Evolutionary conservation across 2,329 filamentous ascomycete genomes (phyloP).

Genomic region (Venturia carpophila): DNA sequence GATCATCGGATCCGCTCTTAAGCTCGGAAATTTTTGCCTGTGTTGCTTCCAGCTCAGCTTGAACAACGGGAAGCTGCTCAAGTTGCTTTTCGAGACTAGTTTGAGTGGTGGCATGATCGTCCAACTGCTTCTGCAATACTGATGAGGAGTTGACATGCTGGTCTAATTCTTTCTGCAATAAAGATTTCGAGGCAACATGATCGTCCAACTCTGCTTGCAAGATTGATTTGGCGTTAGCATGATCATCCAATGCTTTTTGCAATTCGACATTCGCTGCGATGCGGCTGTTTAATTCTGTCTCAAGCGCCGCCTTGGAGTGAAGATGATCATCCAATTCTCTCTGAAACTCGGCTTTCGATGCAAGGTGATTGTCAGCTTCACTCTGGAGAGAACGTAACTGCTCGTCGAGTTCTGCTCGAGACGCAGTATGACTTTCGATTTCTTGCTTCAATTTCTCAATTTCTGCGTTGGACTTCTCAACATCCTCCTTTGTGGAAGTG

Average conservation of each 20-base stretch:
- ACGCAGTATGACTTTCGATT: not conserved
- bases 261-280: not conserved
- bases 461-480: not conserved
- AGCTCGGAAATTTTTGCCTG: conserved; percentile 7
- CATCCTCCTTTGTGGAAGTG: not conserved
- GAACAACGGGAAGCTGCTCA: conserved; percentile 1
- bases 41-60: not conserved
- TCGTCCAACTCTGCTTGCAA: conserved; percentile 6
- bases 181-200: not conserved
- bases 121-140: conserved; percentile 9
- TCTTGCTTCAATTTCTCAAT: not conserved
- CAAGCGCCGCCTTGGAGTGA: not conserved
- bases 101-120: not conserved
- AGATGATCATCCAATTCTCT: not conserved
- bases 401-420: not conserved
- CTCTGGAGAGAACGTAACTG: not conserved
- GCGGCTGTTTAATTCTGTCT: not conserved
- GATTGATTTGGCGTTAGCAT: conserved; percentile 2
- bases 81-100: conserved; percentile 8
- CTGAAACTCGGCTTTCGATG: conserved; percentile 9
- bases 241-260: not conserved
- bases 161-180: conserved; percentile 7
- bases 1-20: conserved; percentile 2
- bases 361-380: not conserved
- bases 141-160: not conserved